Percentiles rank a stretch among this genome's conserved stretches.
Conservation (phyloP, 805 yeast genomes). For the Teunomyces funiuensis region DNA sequence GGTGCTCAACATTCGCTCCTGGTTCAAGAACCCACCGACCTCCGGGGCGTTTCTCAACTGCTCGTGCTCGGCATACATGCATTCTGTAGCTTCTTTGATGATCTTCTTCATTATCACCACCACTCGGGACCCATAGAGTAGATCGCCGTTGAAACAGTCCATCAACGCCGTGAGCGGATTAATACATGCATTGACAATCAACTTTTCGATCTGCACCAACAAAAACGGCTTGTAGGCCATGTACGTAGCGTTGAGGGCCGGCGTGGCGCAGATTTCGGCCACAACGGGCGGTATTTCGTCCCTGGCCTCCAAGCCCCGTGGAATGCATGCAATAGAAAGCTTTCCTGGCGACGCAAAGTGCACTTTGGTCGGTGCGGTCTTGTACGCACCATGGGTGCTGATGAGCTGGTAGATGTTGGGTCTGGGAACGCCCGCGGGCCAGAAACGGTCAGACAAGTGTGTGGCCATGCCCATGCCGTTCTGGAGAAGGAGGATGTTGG, state of each 20-base stretch:
- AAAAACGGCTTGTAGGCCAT: constrained; percentile 45
- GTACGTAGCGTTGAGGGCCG: constrained; percentile 25
- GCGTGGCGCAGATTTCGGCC: constrained; percentile 14
- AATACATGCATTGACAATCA: constrained; percentile 77
- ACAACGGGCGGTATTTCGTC: constrained; percentile 1
- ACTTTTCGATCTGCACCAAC: constrained; percentile 67
- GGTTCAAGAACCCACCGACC: constrained; percentile 28
- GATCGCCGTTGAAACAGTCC: constrained; percentile 76
- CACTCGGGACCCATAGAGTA: constrained; percentile 43
- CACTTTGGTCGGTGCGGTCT: constrained; percentile 29
- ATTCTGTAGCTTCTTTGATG: constrained; percentile 45
- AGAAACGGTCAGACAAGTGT: constrained; percentile 47
- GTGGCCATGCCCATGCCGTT: constrained; percentile 80
- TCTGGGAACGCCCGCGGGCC: constrained; percentile 46
- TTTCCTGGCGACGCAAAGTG: constrained; percentile 74
- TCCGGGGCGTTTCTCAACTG: constrained; percentile 28
- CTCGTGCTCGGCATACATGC: constrained; percentile 35
- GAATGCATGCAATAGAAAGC: constrained; percentile 58
- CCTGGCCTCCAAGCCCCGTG: constrained; percentile 24
- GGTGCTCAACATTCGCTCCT: constrained; percentile 33
- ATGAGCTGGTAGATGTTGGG: constrained; percentile 75
- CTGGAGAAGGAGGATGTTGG: constrained; percentile 71
- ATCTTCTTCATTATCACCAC: constrained; percentile 37
- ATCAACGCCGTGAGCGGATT: constrained; percentile 80
- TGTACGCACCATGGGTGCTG: constrained; percentile 80